These are phyloP conservation scores for Tricholoma flavovirens DNA, from an alignment of 768 basidiomycete genomes.

Conservation along the genomic window DNA sequence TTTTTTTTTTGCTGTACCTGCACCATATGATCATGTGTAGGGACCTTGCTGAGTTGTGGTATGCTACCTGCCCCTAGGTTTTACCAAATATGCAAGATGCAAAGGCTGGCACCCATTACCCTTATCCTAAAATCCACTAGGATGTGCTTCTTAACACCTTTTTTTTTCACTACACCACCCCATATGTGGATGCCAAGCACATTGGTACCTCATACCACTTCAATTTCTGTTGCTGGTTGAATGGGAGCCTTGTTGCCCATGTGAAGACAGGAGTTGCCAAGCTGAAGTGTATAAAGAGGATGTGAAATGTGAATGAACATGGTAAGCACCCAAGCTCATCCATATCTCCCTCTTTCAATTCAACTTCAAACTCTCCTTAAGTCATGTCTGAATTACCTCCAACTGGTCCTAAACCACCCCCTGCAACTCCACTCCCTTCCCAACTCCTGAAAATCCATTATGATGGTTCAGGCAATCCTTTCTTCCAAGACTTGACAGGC, in stretches of 20 bases:
- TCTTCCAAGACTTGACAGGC: conserved; percentile 1
- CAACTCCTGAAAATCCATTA: background rate
- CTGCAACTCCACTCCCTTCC: background rate
- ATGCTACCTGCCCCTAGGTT: background rate
- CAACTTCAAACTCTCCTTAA: background rate
- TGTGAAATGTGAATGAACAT: background rate
- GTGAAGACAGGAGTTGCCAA: background rate
- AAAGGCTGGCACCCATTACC: background rate
- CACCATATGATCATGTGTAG: background rate
- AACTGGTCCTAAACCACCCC: background rate
- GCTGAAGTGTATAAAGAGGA: background rate
- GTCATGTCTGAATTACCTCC: background rate
- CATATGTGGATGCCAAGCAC: background rate
- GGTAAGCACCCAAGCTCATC: background rate
- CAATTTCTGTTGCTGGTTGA: background rate
- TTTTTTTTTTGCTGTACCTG: background rate
- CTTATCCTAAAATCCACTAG: background rate
- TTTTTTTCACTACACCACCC: background rate
- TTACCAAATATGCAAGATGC: background rate
- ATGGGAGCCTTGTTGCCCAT: background rate
- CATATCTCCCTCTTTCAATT: background rate
- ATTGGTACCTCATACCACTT: background rate
- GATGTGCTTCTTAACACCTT: background rate
- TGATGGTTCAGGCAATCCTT: background rate
- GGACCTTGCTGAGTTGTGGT: background rate